Conservation (phyloP, 176 grass and related monocot species). For the Olyra latifolia region DNA sequence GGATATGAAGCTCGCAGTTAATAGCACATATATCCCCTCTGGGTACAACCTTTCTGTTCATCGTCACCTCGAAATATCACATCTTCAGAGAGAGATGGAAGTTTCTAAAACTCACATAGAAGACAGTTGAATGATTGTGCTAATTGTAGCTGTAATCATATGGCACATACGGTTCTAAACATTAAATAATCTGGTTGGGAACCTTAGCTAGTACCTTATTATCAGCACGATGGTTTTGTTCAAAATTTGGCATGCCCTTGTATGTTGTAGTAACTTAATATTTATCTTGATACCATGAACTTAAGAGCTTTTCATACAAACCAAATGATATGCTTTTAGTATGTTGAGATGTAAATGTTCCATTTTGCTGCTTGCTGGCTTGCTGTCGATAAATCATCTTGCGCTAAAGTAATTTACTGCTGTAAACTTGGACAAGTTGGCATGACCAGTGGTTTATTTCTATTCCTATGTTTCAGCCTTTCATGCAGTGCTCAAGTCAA, state of each 20-base stretch:
- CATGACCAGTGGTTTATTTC: neutral
- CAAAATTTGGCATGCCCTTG: no score
- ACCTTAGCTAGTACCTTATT: neutral
- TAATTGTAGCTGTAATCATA: constrained; percentile 1
- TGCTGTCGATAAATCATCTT: neutral
- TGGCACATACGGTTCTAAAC: neutral
- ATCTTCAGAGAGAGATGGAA: neutral
- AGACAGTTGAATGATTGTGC: no score
- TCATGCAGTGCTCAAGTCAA: constrained; percentile 68
- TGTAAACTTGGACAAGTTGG: neutral
- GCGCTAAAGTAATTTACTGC: neutral
- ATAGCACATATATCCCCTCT: neutral
- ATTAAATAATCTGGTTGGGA: neutral
- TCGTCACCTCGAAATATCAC: neutral
- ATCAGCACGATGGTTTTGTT: constrained; percentile 5
- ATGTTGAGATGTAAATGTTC: neutral
- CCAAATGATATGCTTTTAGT: constrained; percentile 10
- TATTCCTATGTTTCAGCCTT: constrained; percentile 47
- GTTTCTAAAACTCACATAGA: constrained; percentile 13
- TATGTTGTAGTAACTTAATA: neutral
- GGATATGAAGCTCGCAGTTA: neutral
- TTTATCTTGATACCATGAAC: neutral
- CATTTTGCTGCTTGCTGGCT: neutral
- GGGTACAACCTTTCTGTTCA: neutral
- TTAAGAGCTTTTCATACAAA: constrained; percentile 3